Evolutionary conservation across 345 rosid species (phyloP), one percentile per base, ranked within the genome.

Genomic region (Boechera retrofracta): DNA sequence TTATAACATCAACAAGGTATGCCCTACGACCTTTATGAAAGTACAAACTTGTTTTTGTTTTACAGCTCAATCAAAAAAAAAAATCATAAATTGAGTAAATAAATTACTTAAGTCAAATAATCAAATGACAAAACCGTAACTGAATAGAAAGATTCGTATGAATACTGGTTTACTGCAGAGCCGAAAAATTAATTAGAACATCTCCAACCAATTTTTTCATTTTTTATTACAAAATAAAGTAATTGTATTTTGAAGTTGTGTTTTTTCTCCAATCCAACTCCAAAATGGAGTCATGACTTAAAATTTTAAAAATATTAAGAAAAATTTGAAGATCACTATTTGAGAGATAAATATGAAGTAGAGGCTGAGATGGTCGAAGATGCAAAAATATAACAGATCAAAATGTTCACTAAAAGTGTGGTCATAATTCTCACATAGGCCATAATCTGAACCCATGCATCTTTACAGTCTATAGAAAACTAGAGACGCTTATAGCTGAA

Each of bases 401-500:
- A 21, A 21, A 21, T 21, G 26, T 45, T 45, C 64, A 9, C 5
- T 39, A 16, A 73, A 73, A 67, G 64, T 16, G 28, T 58, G 73
- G 67, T 75, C 67, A 61, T 21, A 61, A 61, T 58, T 60, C 41
- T 67, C 61, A 21, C 11, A 57, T 28, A 64, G 77, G 35, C 26
- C 56, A 28, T 67, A 67, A 62, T 21, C 61, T 67, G 15, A 66
- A 18, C 62, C 61, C 68, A 75, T 67, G 61, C 73, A 75, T 15
- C 79, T 75, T 67, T 75, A 6, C 33, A 28, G 60, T 32, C 67
- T 75, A 67, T 7, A 41, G 42, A 15, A 31, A 31, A 42, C 24
- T 71, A 71, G 52, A 68, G 63, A 12, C 38, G 69, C 69, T 10
- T 26, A 2, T 60, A 68, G 79, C 63, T 69, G 54, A 76, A 31